phyloP scores from a whole-genome alignment of 2,329 filamentous ascomycete species.

The Xylaria sp. region DNA sequence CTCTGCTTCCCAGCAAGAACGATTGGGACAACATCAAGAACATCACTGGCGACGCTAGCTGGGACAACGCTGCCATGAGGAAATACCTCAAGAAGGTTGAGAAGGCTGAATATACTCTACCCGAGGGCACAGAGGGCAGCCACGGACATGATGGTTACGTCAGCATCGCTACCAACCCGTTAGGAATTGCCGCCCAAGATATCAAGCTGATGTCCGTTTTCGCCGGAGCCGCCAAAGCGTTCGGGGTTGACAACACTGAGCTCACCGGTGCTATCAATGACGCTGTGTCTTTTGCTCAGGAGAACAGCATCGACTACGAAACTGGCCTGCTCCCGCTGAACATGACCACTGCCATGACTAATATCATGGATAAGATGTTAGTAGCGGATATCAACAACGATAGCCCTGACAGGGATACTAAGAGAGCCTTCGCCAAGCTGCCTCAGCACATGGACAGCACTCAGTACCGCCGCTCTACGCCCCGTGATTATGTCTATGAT shows the following conservation, averaged over 20 bases:
- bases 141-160: conserved; percentile 46
- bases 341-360: conserved; percentile 34
- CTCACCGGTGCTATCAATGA: conserved; percentile 32
- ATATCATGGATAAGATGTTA: conserved; percentile 48
- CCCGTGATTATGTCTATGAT: conserved; percentile 59
- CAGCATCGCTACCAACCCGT: conserved; percentile 38
- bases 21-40: conserved; percentile 58
- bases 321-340: conserved; percentile 41
- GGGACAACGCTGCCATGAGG: conserved; percentile 44
- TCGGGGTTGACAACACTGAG: conserved; percentile 33
- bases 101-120: conserved; percentile 46
- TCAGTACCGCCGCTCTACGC: conserved; percentile 64
- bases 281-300: conserved; percentile 25
- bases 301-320: conserved; percentile 37
- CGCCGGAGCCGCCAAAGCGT: conserved; percentile 40
- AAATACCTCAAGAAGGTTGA: conserved; percentile 45
- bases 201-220: conserved; percentile 41
- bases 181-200: conserved; percentile 37
- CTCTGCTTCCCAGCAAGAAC: conserved; percentile 57
- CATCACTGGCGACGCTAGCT: conserved; percentile 47
- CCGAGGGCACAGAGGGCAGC: conserved; percentile 53
- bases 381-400: conserved; percentile 60
- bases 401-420: conserved; percentile 56
- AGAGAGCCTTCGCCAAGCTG: conserved; percentile 57
- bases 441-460: conserved; percentile 65